Base-by-base conservation (phyloP, 208 protist species). In the Trypanosoma platydactyli region DNA sequence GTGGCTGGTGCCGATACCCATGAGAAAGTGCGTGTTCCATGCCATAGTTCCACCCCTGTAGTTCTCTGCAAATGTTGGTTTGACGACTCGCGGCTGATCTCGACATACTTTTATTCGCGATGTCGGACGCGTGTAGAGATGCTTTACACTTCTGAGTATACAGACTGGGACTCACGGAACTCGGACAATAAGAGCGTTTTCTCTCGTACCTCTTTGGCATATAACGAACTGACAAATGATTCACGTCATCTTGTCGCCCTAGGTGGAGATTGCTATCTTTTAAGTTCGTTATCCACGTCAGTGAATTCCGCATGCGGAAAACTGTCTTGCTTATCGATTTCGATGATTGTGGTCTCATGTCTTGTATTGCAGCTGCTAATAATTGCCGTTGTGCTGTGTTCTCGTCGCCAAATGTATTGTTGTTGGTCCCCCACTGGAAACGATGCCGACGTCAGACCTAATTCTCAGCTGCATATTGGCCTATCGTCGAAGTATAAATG, bases 211-310 rank as follows among this genome's bases (percentile, higher is more conserved):
- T 64, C 59, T 27, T 5, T 33, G 16, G 59, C 13, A n/a, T 64
- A 64, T 55, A 29, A 45, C 33, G 22, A 64, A 52, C 5, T 64
- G 27, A 64, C 59, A 9, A 46, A 46, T n/a, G 59, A 64, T 40
- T 11, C 18, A n/a, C 44, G 30, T 54, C 22, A 54, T 44, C 5
- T 64, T 38, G 46, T 64, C 18, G 59, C 59, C 9, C 3, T 64
- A 25, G 58, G 46, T 53, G 58, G 58, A 24, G 58, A 54, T 24
- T 64, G 58, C 30, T 13, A 54, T 27, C 27, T 40, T 24, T 16
- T 27, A 20, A 52, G 18, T 25, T 0, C 50, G 4, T n/a, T 16
- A 1, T 35, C 15, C 33, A 18, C 5, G 5, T 38, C 46, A 24
- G 45, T 27, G 6, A 53, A 18, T 5, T 22, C 12, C 1, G 25